These are phyloP conservation scores for Rhytidiadelphus loreus DNA, from an alignment of 225 moss, liverwort and hornwort genomes.

Conservation along the genomic window DNA sequence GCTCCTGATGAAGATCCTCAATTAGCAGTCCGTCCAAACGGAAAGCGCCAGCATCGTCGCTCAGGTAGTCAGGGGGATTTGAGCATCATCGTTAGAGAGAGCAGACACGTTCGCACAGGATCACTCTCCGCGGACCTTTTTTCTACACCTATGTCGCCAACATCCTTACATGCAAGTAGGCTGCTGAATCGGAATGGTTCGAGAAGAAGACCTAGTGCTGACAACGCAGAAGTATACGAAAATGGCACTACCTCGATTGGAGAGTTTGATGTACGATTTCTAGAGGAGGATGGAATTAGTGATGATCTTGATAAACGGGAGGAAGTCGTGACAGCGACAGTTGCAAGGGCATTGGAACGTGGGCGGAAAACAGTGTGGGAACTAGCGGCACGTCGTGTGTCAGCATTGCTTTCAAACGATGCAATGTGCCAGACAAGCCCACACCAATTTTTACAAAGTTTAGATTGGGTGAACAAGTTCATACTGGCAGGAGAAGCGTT, in stretches of 20 bases:
- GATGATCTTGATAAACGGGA: slow-evolving; percentile 43
- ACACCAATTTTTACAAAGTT: slow-evolving; percentile 83
- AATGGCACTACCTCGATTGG: slow-evolving; percentile 23
- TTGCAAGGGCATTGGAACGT: slow-evolving; percentile 73
- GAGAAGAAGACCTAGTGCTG: slow-evolving; percentile 24
- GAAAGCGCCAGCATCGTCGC: slow-evolving; percentile 53
- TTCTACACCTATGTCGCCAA: slow-evolving; percentile 32
- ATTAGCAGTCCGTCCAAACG: slow-evolving; percentile 22
- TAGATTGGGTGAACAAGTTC: slow-evolving; percentile 97
- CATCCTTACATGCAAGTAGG: slow-evolving; percentile 37
- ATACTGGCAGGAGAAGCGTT: slow-evolving; percentile 92
- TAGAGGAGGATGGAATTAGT: slow-evolving; percentile 21
- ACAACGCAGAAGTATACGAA: slow-evolving; percentile 24
- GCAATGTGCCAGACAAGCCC: slow-evolving; percentile 77
- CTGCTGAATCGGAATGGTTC: slow-evolving; percentile 20
- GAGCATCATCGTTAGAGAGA: slow-evolving; percentile 22
- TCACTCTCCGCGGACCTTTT: slow-evolving; percentile 42
- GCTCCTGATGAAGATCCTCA: slow-evolving; percentile 10
- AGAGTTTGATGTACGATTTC: slow-evolving; percentile 39
- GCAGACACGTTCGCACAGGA: slow-evolving; percentile 60
- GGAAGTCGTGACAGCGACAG: slow-evolving; percentile 56
- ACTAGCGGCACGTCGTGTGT: slow-evolving; percentile 82
- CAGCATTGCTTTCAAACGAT: slow-evolving; percentile 86
- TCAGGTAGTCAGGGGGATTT: slow-evolving; percentile 72
- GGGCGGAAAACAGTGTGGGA: slow-evolving; percentile 98